phyloP scores from a whole-genome alignment of 495 filamentous ascomycete species.

The Choiromyces venosus region DNA sequence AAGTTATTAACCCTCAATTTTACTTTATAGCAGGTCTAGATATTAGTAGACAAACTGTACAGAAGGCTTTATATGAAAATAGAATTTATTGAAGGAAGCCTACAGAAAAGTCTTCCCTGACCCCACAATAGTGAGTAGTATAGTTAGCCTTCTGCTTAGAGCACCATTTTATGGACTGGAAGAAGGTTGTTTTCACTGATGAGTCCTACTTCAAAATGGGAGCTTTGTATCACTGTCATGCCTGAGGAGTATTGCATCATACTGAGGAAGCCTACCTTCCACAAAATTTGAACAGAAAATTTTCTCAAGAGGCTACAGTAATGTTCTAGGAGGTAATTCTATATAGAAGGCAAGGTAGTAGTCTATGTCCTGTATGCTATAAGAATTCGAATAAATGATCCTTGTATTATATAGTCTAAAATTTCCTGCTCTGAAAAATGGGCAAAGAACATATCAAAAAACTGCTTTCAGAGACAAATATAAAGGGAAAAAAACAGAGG shows the following conservation, averaged over 20 bases:
- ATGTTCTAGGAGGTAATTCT: slow-evolving; percentile 18
- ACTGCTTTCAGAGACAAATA: too few species aligned
- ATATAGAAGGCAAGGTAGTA: neutral
- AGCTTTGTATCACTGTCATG: neutral
- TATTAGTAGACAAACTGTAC: neutral
- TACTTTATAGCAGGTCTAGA: neutral
- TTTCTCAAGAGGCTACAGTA: neutral
- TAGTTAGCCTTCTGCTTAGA: neutral
- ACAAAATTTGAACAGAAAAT: neutral
- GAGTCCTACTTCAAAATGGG: slow-evolving; percentile 6
- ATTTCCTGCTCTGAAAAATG: too few species aligned
- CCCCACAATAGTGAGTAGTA: neutral
- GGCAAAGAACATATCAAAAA: too few species aligned
- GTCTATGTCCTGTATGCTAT: too few species aligned
- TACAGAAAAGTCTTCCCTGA: neutral
- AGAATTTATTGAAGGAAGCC: neutral
- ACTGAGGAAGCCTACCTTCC: neutral
- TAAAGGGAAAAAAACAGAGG: too few species aligned
- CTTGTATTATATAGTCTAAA: too few species aligned
- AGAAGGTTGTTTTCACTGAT: slow-evolving; percentile 5
- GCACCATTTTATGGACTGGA: neutral
- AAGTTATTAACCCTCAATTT: too few species aligned
- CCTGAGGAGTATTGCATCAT: neutral
- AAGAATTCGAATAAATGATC: too few species aligned
- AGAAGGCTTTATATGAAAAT: neutral